Evolutionary conservation across 1,284 basidiomycete species (phyloP).

Genomic region (Puccinia coronata): DNA sequence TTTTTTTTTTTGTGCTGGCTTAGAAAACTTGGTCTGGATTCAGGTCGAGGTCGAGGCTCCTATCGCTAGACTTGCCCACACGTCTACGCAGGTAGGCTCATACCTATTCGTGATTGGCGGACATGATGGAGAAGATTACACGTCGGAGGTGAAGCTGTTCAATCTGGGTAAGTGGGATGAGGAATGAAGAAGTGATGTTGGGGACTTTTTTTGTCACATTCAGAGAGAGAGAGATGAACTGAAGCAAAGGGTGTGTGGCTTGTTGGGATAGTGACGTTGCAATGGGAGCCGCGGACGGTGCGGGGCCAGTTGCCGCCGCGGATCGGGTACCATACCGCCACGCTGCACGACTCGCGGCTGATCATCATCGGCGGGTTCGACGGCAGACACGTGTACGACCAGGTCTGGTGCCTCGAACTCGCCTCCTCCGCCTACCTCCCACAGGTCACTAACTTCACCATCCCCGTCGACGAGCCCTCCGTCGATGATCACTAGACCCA

Average conservation of each 20-base stretch:
- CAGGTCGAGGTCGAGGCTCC: slow-evolving; percentile 51
- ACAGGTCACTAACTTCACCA: slow-evolving; percentile 52
- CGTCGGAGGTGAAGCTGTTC: slow-evolving; percentile 51
- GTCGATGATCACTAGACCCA: neutral
- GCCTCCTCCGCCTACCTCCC: slow-evolving; percentile 51
- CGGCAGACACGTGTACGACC: slow-evolving; percentile 51
- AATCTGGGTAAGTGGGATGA: slow-evolving; percentile 50
- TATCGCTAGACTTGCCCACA: slow-evolving; percentile 52
- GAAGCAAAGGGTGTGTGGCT: too few relatives aligned
- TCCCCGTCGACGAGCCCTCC: slow-evolving; percentile 39
- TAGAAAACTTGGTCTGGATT: slow-evolving; percentile 53
- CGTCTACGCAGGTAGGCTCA: slow-evolving; percentile 52
- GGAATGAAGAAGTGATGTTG: too few relatives aligned
- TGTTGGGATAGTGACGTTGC: slow-evolving; percentile 49
- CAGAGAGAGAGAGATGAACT: too few relatives aligned
- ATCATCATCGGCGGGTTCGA: slow-evolving; percentile 52
- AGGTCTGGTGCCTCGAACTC: slow-evolving; percentile 51
- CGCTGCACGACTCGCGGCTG: slow-evolving; percentile 52
- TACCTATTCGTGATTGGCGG: slow-evolving; percentile 54
- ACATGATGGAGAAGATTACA: slow-evolving; percentile 54
- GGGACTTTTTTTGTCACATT: neutral
- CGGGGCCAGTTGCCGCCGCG: slow-evolving; percentile 49
- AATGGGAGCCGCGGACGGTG: slow-evolving; percentile 50
- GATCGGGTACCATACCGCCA: slow-evolving; percentile 51
- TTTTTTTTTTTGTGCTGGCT: neutral